Evolutionary conservation across 2,329 filamentous ascomycete species (phyloP).

Genomic region (Grosmannia clavigera): DNA sequence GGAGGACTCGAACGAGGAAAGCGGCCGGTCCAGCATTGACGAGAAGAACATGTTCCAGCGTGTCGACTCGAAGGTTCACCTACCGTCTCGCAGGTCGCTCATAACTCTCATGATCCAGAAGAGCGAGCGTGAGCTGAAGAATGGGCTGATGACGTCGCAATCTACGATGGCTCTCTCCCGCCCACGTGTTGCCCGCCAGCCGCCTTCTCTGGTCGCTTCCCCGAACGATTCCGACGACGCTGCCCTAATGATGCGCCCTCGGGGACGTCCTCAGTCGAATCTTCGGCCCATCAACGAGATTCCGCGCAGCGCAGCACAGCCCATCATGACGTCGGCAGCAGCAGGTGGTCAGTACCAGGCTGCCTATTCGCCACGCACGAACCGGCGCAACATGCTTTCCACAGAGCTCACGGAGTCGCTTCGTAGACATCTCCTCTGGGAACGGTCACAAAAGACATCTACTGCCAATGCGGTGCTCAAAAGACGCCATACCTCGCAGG

Average conservation of each 20-base stretch:
- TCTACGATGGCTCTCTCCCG: conserved; percentile 57
- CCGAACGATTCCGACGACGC: conserved; percentile 50
- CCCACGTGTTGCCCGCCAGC: conserved; percentile 37
- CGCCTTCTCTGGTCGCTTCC: conserved; percentile 32
- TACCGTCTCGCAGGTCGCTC: conserved; percentile 76
- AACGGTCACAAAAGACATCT: conserved; percentile 86
- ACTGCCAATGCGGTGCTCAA: conserved; percentile 82
- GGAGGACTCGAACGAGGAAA: conserved; percentile 50
- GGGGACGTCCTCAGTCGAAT: conserved; percentile 36
- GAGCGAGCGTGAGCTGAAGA: conserved; percentile 55
- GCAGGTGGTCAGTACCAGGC: conserved; percentile 48
- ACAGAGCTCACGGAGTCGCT: conserved; percentile 91
- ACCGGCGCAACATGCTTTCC: conserved; percentile 86
- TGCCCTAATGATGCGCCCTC: conserved; percentile 41
- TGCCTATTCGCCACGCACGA: conserved; percentile 81
- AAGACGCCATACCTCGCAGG: conserved; percentile 79
- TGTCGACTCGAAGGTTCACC: conserved; percentile 75
- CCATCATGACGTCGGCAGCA: conserved; percentile 60
- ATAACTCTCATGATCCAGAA: conserved; percentile 81
- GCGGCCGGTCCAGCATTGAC: conserved; percentile 70
- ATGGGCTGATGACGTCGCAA: conserved; percentile 57
- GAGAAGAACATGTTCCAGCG: conserved; percentile 76
- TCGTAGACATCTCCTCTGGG: conserved; percentile 83
- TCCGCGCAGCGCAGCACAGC: conserved; percentile 57
- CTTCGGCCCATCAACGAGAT: conserved; percentile 48